Percentiles rank a stretch among this genome's conserved stretches.
Conservation (phyloP, 2,329 filamentous ascomycete genomes). For the Ascocoryne sarcoides region DNA sequence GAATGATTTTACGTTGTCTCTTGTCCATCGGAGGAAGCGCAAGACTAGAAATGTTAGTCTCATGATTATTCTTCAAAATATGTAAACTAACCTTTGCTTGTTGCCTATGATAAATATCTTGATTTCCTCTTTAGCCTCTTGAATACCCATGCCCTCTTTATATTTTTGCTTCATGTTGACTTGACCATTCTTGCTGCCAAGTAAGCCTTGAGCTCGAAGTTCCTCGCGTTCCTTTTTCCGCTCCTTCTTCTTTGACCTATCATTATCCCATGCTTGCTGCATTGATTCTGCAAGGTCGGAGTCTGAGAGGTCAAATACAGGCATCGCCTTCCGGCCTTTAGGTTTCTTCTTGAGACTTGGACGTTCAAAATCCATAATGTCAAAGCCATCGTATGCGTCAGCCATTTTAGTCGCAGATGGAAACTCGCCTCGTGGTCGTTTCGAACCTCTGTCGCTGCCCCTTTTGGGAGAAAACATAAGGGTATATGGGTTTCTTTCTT, state of each 20-base stretch:
- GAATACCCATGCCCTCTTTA: constrained; percentile 58
- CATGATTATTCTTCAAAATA: not conserved
- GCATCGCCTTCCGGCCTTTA: constrained; percentile 50
- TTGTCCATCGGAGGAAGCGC: constrained; percentile 80
- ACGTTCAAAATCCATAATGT: constrained; percentile 75
- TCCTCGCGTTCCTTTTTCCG: constrained; percentile 64
- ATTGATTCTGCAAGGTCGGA: constrained; percentile 57
- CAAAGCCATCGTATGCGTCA: constrained; percentile 54
- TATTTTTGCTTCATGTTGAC: constrained; percentile 61
- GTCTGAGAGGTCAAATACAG: constrained; percentile 49
- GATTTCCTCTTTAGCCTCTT: constrained; percentile 66
- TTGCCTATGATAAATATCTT: constrained; percentile 57
- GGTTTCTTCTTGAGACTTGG: constrained; percentile 56
- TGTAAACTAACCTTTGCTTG: too few species aligned
- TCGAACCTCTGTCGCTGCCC: constrained; percentile 17
- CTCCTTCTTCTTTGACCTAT: constrained; percentile 61
- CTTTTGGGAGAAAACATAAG: constrained; percentile 12
- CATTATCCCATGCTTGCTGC: constrained; percentile 52
- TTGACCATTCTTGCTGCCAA: constrained; percentile 48
- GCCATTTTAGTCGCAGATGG: constrained; percentile 47
- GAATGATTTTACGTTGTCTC: constrained; percentile 64
- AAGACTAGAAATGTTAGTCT: constrained; percentile 41
- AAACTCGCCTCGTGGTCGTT: constrained; percentile 33
- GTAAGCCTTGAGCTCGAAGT: constrained; percentile 54
- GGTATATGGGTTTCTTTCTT: constrained; percentile 3